These are phyloP conservation scores for Ascoidea asiatica DNA, from an alignment of 805 yeast species.

Conservation along the genomic window DNA sequence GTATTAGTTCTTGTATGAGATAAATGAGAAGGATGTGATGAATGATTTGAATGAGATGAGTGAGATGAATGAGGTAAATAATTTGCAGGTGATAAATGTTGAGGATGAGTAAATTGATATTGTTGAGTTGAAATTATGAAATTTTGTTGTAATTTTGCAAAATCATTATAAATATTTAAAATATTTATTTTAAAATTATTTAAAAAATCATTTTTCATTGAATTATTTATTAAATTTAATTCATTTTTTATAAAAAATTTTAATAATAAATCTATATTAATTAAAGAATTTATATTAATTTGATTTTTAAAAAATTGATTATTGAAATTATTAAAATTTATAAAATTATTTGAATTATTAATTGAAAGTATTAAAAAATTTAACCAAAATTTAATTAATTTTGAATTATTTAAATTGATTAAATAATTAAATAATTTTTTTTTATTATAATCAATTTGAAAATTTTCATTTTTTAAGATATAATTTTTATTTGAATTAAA, in stretches of 20 bases:
- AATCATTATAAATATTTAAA: not conserved
- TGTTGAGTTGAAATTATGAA: not conserved
- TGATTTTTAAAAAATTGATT: too few species aligned
- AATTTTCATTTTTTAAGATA: not conserved
- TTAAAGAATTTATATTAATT: not conserved
- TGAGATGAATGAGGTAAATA: not conserved
- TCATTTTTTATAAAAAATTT: not conserved
- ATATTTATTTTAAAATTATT: too few species aligned
- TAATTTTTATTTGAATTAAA: conserved; percentile 4
- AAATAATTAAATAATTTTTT: too few species aligned
- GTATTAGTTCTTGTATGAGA: too few species aligned
- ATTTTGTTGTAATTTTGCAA: not conserved
- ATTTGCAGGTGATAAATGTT: not conserved
- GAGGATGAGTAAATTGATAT: too few species aligned
- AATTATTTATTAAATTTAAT: too few species aligned
- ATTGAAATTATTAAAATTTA: too few species aligned
- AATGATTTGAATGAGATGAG: not conserved
- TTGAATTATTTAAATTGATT: not conserved
- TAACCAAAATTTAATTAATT: not conserved
- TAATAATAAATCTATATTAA: not conserved
- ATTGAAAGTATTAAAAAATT: not conserved
- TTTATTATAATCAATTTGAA: not conserved
- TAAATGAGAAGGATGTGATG: not conserved
- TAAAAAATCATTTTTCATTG: not conserved
- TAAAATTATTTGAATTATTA: not conserved